Conservation (phyloP, 1,284 basidiomycete genomes). For the Hemileia vastatrix region DNA sequence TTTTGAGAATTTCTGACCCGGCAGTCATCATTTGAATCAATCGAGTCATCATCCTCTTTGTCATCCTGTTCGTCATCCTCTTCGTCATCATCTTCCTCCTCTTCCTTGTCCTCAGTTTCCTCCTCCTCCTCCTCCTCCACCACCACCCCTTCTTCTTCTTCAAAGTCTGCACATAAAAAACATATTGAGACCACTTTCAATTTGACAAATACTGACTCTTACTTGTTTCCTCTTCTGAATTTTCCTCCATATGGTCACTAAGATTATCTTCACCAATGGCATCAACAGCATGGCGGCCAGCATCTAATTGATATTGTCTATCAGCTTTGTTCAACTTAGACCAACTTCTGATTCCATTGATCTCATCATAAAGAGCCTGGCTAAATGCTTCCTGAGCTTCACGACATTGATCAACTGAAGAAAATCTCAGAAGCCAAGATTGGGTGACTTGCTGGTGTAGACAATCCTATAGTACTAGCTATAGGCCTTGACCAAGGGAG, state of each 20-base stretch:
- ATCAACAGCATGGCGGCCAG: no score
- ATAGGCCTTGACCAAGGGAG: no score
- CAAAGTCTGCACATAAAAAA: slow-evolving; percentile 49
- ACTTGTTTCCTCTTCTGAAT: neutral
- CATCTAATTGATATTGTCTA: no score
- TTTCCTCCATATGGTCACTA: slow-evolving; percentile 17
- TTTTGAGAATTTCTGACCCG: slow-evolving; percentile 4
- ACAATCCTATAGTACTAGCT: no score
- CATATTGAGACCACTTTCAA: no score
- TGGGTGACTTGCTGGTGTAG: no score
- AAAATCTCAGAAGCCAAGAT: slow-evolving; percentile 16
- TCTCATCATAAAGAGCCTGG: slow-evolving; percentile 14
- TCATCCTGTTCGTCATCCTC: no score
- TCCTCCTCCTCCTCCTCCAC: slow-evolving; percentile 50
- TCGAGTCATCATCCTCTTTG: no score
- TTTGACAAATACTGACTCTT: slow-evolving; percentile 10
- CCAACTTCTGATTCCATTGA: slow-evolving; percentile 13
- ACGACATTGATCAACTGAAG: slow-evolving; percentile 9
- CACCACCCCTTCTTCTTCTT: slow-evolving; percentile 76
- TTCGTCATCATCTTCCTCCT: slow-evolving; percentile 43
- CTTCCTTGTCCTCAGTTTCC: slow-evolving; percentile 39
- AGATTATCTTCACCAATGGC: no score
- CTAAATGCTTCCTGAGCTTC: slow-evolving; percentile 20
- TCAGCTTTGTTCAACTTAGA: no score
- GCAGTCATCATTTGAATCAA: neutral